These are phyloP conservation scores for Scytalidium sp. DNA, from an alignment of 2,329 filamentous ascomycete species.

Conservation along the genomic window DNA sequence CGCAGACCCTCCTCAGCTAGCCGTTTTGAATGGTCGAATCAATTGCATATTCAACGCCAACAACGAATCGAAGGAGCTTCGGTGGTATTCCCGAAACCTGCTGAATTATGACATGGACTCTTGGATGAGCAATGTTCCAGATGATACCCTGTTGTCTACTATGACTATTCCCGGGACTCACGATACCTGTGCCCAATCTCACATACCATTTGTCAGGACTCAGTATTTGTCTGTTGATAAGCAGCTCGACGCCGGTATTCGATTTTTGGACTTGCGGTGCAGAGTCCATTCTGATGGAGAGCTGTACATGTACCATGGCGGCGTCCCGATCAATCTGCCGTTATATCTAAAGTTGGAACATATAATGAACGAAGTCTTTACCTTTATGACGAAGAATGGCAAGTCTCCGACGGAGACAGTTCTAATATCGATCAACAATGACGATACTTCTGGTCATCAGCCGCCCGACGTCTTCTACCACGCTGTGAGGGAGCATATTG, in stretches of 20 bases:
- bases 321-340: slow-evolving; percentile 66
- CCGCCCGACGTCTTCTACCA: slow-evolving; percentile 48
- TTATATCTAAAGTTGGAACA: slow-evolving; percentile 58
- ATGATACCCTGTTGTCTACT: slow-evolving; percentile 55
- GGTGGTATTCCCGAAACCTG: slow-evolving; percentile 33
- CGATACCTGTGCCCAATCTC: slow-evolving; percentile 54
- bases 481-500: slow-evolving; percentile 53
- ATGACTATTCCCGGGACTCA: slow-evolving; percentile 72
- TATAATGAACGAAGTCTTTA: slow-evolving; percentile 55
- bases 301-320: slow-evolving; percentile 67
- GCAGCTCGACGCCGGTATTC: slow-evolving; percentile 68
- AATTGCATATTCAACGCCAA: slow-evolving; percentile 32
- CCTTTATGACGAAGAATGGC: slow-evolving; percentile 49
- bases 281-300: slow-evolving; percentile 49
- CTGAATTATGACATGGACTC: slow-evolving; percentile 36
- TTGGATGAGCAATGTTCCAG: slow-evolving; percentile 63
- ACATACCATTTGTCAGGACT: slow-evolving; percentile 68
- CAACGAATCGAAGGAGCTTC: slow-evolving; percentile 26
- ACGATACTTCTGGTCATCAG: slow-evolving; percentile 54
- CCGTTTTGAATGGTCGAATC: slow-evolving; percentile 26
- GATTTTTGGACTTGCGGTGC: slow-evolving; percentile 71
- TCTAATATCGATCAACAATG: slow-evolving; percentile 67
- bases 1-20: slow-evolving; percentile 17
- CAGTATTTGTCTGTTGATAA: slow-evolving; percentile 60
- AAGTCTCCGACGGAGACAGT: slow-evolving; percentile 61